phyloP scores from a whole-genome alignment of 1,284 basidiomycete species.

The Melampsora allii-populina region DNA sequence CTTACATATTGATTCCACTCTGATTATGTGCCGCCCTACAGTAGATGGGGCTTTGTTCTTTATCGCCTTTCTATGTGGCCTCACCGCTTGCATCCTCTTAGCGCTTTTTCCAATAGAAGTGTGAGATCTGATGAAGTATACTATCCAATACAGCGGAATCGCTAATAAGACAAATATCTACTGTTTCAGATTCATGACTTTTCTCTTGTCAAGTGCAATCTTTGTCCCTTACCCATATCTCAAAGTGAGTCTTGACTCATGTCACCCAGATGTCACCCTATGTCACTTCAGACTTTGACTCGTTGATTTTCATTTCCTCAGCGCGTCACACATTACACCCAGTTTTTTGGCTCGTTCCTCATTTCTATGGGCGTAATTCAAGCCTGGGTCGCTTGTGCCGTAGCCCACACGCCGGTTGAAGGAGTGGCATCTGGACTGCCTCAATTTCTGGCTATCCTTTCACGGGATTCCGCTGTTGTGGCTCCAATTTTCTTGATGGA shows the following conservation, averaged over 20 bases:
- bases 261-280: neutral
- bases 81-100: conserved; percentile 16
- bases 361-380: conserved; percentile 40
- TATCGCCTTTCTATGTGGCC: conserved; percentile 23
- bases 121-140: conserved; percentile 6
- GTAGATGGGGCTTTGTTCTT: conserved; percentile 35
- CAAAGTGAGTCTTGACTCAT: conserved; percentile 7
- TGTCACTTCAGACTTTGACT: neutral
- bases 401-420: conserved; percentile 8
- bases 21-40: neutral
- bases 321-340: conserved; percentile 36
- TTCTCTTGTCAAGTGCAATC: conserved; percentile 13
- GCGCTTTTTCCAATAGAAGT: conserved; percentile 21
- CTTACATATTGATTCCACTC: neutral
- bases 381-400: conserved; percentile 32
- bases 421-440: conserved; percentile 10
- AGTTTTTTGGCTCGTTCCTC: conserved; percentile 30
- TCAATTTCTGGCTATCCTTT: conserved; percentile 21
- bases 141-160: neutral
- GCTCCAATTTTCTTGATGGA: conserved; percentile 36
- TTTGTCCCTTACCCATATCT: conserved; percentile 40
- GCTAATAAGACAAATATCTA: neutral
- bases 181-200: conserved; percentile 6
- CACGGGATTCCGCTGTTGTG: conserved; percentile 5
- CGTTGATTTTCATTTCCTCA: neutral